Evolutionary conservation across 192 early-diverging fungal species (phyloP), one percentile per base, ranked within the genome.

Genomic region (Linderina pennispora): DNA sequence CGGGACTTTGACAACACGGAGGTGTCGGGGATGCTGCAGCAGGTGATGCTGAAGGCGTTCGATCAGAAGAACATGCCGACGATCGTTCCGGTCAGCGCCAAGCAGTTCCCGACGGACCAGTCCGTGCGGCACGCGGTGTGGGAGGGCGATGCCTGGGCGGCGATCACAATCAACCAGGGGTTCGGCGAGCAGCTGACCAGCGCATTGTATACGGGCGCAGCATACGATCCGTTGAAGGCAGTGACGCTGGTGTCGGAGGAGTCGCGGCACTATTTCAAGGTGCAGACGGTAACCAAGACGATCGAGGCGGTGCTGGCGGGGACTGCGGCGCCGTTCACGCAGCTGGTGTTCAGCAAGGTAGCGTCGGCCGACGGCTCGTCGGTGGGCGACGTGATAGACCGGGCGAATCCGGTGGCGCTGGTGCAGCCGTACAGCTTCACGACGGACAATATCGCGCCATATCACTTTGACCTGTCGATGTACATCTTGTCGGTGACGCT

Each of bases 221-320:
- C 45, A 21, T 73, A 73, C 23, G 39, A 56, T 4, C 58, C 69
- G 16, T 43, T 25, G 7, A 15, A 23, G 9, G 63, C 58, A 0
- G 57, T 57, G 24, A 65, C 62, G 3, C 19, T 73, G 37, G 20
- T 54, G 3, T 60, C 54, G 1, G 53, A 65, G 19, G 69, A 73
- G 50, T 65, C 69, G 31, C 63, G 63, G 8, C 69, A 65, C 20
- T 73, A 56, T 34, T 65, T 73, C 14, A 65, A 65, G 22, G 62
- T 62, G 0, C 37, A 45, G 23, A 26, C 25, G 4, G 49, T 38
- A 9, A 44, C 47, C 17, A 51, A 51, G 21, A 28, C 38, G 8
- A 31, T 50, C 0, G 20, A 61, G 39, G 25, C 15, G 0, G 59
- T 43, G 43, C 35, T 65, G 19, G 45, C 58, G 0, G 55, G 39